These are phyloP conservation scores for Ophiosphaerella herpotricha DNA, from an alignment of 2,329 filamentous ascomycete species.

Conservation along the genomic window DNA sequence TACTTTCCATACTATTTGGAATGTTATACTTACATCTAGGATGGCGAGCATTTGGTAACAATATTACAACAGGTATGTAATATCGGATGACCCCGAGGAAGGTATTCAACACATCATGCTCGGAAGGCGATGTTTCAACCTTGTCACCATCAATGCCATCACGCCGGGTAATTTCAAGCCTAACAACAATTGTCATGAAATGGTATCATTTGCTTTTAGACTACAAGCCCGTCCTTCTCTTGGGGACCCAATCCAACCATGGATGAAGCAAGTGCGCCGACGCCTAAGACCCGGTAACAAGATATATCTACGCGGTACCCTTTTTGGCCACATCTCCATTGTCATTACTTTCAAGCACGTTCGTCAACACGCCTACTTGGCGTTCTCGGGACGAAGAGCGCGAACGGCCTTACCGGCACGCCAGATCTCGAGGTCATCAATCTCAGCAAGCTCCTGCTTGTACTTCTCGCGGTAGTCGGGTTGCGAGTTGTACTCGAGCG, in stretches of 20 bases:
- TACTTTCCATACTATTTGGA: no score
- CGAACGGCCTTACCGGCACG: conserved; percentile 96
- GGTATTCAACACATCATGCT: no score
- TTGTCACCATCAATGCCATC: no score
- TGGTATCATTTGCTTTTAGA: conserved; percentile 22
- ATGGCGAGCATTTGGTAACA: no score
- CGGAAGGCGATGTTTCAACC: background rate
- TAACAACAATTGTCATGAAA: conserved; percentile 4
- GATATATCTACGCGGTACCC: conserved; percentile 30
- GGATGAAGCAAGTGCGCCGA: conserved; percentile 12
- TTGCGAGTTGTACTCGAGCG: conserved; percentile 95
- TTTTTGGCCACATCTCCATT: background rate
- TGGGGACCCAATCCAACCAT: conserved; percentile 5
- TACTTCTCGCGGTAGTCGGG: conserved; percentile 96
- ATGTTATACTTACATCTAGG: no score
- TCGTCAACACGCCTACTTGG: conserved; percentile 31
- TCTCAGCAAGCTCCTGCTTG: conserved; percentile 98
- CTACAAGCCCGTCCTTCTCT: conserved; percentile 5
- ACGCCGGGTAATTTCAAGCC: no score
- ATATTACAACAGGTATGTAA: no score
- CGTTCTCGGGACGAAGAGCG: conserved; percentile 47
- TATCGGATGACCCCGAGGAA: no score
- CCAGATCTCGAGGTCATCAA: conserved; percentile 98
- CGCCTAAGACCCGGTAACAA: conserved; percentile 27
- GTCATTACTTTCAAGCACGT: conserved; percentile 1